Evolutionary conservation across 805 yeast genomes (phyloP).

Genomic region (Sugiyamaella boreocaroliniensis): DNA sequence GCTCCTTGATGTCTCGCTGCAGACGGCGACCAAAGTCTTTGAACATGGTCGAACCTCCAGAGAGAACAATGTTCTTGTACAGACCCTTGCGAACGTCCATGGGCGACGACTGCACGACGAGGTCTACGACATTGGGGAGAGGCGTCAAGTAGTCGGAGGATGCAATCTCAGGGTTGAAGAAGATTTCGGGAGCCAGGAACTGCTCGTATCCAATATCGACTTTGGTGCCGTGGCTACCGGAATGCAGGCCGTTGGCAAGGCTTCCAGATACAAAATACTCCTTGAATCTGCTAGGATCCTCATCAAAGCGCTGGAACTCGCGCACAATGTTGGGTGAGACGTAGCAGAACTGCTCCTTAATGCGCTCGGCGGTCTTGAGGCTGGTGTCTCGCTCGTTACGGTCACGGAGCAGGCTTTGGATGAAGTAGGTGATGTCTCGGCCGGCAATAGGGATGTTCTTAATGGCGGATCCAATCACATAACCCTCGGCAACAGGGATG

Average conservation of each 20-base stretch:
- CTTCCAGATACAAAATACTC: constrained; percentile 73
- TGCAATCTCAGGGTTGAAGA: constrained; percentile 96
- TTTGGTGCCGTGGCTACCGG: constrained; percentile 38
- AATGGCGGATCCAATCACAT: constrained; percentile 95
- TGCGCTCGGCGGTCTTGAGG: constrained; percentile 90
- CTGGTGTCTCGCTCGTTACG: constrained; percentile 95
- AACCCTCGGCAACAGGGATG: constrained; percentile 98
- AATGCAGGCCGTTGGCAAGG: constrained; percentile 35
- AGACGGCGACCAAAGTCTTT: constrained; percentile 96
- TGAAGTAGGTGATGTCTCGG: constrained; percentile 90
- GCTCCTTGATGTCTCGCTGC: constrained; percentile 83
- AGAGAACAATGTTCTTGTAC: constrained; percentile 88
- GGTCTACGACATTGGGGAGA: constrained; percentile 91
- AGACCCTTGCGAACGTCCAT: constrained; percentile 96
- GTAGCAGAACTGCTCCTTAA: constrained; percentile 94
- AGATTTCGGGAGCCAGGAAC: constrained; percentile 97
- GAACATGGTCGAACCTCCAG: constrained; percentile 99
- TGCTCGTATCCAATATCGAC: constrained; percentile 98
- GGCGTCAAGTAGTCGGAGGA: constrained; percentile 94
- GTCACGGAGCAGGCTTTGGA: constrained; percentile 89
- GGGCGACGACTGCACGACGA: constrained; percentile 90
- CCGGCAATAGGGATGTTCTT: constrained; percentile 98
- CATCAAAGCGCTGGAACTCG: constrained; percentile 91
- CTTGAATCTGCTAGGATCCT: constrained; percentile 88
- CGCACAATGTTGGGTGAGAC: constrained; percentile 97